These are phyloP conservation scores for Colletotrichum costaricense DNA, from an alignment of 2,329 filamentous ascomycete species.

Conservation along the genomic window DNA sequence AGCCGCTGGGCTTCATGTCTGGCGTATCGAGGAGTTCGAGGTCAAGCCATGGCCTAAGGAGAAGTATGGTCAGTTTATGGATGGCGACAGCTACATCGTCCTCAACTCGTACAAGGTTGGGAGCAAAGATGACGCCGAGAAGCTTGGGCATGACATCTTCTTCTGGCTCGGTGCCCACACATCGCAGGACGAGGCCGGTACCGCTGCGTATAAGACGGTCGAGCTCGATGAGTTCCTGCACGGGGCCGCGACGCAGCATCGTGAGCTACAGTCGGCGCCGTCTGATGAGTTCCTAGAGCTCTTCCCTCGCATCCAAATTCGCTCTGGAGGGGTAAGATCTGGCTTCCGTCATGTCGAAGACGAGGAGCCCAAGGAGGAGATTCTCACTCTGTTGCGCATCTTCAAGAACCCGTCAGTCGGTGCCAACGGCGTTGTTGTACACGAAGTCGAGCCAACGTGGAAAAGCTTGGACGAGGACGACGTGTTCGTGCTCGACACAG, in stretches of 20 bases:
- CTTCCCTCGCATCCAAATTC: constrained; percentile 70
- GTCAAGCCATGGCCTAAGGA: constrained; percentile 70
- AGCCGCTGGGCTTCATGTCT: constrained; percentile 66
- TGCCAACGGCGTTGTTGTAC: constrained; percentile 64
- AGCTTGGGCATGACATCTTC: constrained; percentile 72
- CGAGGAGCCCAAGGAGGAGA: constrained; percentile 51
- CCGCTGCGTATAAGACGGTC: constrained; percentile 77
- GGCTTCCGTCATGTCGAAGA: constrained; percentile 74
- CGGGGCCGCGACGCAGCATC: constrained; percentile 72
- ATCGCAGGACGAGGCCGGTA: constrained; percentile 75
- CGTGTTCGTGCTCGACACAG: constrained; percentile 73
- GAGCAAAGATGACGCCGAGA: constrained; percentile 52
- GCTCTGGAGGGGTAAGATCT: constrained; percentile 68
- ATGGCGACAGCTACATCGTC: constrained; percentile 77
- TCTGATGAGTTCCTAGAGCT: constrained; percentile 70
- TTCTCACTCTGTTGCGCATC: constrained; percentile 67
- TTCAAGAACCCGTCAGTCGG: constrained; percentile 67
- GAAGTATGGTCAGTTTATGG: constrained; percentile 70
- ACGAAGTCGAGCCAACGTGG: constrained; percentile 73
- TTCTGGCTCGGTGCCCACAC: constrained; percentile 77
- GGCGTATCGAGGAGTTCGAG: constrained; percentile 76
- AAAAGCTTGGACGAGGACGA: constrained; percentile 72
- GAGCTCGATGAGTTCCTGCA: constrained; percentile 76
- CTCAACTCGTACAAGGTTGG: constrained; percentile 68
- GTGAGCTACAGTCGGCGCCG: constrained; percentile 69